Evolutionary conservation across 441 rosid genomes (phyloP), one percentile per base, ranked within the genome.

Genomic region (Adansonia madagascariensis): DNA sequence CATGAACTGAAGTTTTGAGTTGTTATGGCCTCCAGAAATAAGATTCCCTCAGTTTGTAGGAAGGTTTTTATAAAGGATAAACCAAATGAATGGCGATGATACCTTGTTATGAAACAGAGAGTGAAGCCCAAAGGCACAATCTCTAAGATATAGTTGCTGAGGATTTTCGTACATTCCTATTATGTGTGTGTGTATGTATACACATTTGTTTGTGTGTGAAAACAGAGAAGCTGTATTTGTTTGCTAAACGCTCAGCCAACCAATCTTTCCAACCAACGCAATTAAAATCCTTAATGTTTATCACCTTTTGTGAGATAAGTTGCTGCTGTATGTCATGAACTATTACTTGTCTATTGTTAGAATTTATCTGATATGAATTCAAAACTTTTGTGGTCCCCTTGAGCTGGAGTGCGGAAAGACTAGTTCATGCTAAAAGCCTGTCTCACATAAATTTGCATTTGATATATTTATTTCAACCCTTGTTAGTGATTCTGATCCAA

Each of bases 211-310:
- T 24, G 70, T 39, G 18, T 62, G 50, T 43, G 27, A 18, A 65
- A 65, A 65, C 18, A 65, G 71, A 43, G 52, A 65, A 65, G 52
- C 41, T 31, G 20, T 43, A 17, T 60, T 11, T 63, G 47, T 64
- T n/a, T 39, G 55, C 35, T 11, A 20, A 44, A 46, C 55, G 10
- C 72, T 67, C 35, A 12, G 17, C 27, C 17, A 44, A 18, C n/a
- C 53, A 8, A 66, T 66, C 12, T 65, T n/a, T 6, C 27, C 3
- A 41, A 20, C 20, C 24, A 8, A n/a, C 70, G 17, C 55, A 46
- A 10, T 18, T 20, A 4, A 20, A 15, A 44, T 20, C 1, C 35
- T 67, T 24, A 4, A 4, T 4, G 1, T 10, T 44, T 44, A 67
- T 67, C 55, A 10, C 10, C 71, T 44, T 18, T 46, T 22, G 43